phyloP scores from a whole-genome alignment of 768 basidiomycete species.

The Boletus sp. region DNA sequence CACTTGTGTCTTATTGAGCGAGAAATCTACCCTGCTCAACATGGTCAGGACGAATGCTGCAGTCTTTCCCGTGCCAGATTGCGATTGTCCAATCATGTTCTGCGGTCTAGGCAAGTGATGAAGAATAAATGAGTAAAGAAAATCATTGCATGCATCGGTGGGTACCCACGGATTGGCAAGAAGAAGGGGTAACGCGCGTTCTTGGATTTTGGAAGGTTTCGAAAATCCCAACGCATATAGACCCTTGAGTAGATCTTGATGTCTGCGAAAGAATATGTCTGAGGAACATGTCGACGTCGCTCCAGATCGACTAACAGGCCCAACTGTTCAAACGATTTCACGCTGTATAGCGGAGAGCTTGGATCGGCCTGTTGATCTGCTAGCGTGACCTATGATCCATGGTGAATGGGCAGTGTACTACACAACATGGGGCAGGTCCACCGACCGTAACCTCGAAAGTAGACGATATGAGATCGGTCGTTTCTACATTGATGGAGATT shows the following conservation, averaged over 20 bases:
- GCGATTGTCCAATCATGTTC: conserved; percentile 99
- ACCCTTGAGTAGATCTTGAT: conserved; percentile 87
- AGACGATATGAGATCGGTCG: conserved; percentile 69
- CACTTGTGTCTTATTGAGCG: conserved; percentile 80
- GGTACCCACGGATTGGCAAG: conserved; percentile 79
- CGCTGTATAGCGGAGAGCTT: conserved; percentile 92
- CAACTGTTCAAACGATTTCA: conserved; percentile 92
- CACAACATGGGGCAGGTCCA: background rate
- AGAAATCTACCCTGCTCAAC: conserved; percentile 90
- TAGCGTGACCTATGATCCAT: conserved; percentile 71
- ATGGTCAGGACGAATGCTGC: conserved; percentile 98
- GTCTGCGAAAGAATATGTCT: conserved; percentile 42
- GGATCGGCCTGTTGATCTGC: conserved; percentile 96
- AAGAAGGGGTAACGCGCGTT: conserved; percentile 89
- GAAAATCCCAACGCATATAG: conserved; percentile 94
- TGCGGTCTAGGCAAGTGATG: conserved; percentile 57
- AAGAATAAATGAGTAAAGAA: conserved; percentile 8
- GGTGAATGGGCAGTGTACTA: conserved; percentile 1
- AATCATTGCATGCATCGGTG: background rate
- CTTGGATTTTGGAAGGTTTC: conserved; percentile 98
- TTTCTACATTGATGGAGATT: conserved; percentile 13
- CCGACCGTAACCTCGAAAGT: conserved; percentile 79
- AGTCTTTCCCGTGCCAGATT: conserved; percentile 98
- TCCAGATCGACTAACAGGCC: conserved; percentile 65
- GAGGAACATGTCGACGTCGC: background rate